Conservation (phyloP, 768 basidiomycete genomes). For the Kwoniella sp. region DNA sequence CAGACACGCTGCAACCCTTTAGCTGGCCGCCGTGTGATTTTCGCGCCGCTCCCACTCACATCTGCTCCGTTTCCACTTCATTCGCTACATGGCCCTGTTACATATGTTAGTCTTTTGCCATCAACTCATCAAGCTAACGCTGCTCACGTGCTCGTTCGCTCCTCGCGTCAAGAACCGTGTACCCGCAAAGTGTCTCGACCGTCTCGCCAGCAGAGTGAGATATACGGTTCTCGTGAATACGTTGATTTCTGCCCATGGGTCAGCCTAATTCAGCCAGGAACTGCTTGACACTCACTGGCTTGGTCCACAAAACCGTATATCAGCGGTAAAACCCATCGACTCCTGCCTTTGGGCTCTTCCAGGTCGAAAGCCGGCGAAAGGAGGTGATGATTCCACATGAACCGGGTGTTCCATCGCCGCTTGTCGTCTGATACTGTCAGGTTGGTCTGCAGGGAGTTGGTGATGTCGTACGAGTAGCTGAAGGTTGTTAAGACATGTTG, state of each 20-base stretch:
- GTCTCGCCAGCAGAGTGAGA: constrained; percentile 86
- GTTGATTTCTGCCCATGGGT: constrained; percentile 64
- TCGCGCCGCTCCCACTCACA: constrained; percentile 46
- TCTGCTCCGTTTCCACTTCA: constrained; percentile 98
- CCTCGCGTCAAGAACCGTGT: constrained; percentile 91
- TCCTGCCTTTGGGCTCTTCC: constrained; percentile 48
- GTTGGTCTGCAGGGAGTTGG: constrained; percentile 91
- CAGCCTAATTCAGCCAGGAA: neutral
- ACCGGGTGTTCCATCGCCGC: constrained; percentile 71
- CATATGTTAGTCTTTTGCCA: constrained; percentile 3
- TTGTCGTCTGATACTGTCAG: constrained; percentile 54
- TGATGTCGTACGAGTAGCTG: constrained; percentile 94
- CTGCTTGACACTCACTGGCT: constrained; percentile 67
- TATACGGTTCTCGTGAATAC: constrained; percentile 86
- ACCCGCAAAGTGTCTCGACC: constrained; percentile 92
- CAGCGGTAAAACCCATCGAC: constrained; percentile 83
- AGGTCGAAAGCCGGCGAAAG: constrained; percentile 63
- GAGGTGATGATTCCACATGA: constrained; percentile 92
- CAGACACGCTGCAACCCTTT: constrained; percentile 38
- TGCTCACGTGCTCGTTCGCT: constrained; percentile 76
- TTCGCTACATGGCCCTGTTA: constrained; percentile 91
- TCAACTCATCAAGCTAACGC: neutral
- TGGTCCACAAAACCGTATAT: constrained; percentile 97
- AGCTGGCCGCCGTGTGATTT: neutral
- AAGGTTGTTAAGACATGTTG: neutral